A percentile compares a stretch with the other conserved stretches of the same genome.
phyloP scores from a whole-genome alignment of 371 early-diverging fungal species.

The Mortierella sp. region DNA sequence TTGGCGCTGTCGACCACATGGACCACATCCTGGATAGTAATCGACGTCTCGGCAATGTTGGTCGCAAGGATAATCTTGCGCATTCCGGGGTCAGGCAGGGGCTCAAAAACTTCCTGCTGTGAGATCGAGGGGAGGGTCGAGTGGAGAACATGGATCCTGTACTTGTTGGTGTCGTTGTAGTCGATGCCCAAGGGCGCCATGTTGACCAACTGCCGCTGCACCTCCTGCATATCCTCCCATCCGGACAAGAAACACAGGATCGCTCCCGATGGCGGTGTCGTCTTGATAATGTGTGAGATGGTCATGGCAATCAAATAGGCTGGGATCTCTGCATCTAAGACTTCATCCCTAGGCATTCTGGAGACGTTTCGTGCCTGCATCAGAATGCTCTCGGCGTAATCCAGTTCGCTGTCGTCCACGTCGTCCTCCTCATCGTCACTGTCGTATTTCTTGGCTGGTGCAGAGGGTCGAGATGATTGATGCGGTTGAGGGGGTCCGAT shows the following conservation, averaged over 20 bases:
- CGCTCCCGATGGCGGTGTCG: conserved; percentile 62
- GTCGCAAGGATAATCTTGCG: conserved; percentile 89
- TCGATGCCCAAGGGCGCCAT: conserved; percentile 50
- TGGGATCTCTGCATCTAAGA: conserved; percentile 59
- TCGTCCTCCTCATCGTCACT: conserved; percentile 60
- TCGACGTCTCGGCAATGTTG: conserved; percentile 93
- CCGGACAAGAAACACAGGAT: conserved; percentile 88
- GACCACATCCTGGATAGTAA: conserved; percentile 87
- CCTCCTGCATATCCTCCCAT: conserved; percentile 69
- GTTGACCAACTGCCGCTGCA: conserved; percentile 48
- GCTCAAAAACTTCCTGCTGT: conserved; percentile 79
- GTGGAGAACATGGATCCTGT: conserved; percentile 71
- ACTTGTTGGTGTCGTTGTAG: conserved; percentile 46
- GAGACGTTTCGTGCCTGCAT: conserved; percentile 43
- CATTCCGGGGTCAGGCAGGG: conserved; percentile 60
- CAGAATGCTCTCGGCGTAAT: conserved; percentile 45
- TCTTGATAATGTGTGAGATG: conserved; percentile 57
- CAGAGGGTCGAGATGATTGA: conserved; percentile 3
- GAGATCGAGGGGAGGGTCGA: conserved; percentile 69
- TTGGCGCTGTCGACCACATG: conserved; percentile 87
- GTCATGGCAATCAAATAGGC: conserved; percentile 56
- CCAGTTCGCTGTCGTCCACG: conserved; percentile 51
- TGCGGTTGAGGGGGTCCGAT: conserved; percentile 41
- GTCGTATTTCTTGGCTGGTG: conserved; percentile 26
- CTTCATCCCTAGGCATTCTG: conserved; percentile 55